Evolutionary conservation across 495 filamentous ascomycete genomes (phyloP).

Genomic region (Niebla homalea): DNA sequence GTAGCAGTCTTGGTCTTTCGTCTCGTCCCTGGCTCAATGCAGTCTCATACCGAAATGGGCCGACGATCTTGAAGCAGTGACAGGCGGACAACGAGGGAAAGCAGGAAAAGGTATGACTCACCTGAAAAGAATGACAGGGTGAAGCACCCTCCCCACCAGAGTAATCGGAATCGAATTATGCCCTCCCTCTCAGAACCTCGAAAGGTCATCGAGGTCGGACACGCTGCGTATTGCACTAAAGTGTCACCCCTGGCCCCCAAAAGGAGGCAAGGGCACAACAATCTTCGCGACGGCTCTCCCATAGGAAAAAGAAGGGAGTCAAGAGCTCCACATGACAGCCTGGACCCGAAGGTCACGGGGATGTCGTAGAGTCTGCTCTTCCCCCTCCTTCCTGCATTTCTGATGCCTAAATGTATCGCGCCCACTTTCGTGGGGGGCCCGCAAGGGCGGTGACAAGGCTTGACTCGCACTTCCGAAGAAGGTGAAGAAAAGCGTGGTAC

Average conservation of each 20-base stretch:
- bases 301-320: slow-evolving; percentile 37
- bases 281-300: slow-evolving; percentile 91
- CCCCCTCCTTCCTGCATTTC: slow-evolving; percentile 69
- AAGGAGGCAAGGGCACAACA: slow-evolving; percentile 43
- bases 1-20: no score
- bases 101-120: slow-evolving; percentile 32
- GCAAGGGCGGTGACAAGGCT: slow-evolving; percentile 59
- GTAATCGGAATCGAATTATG: slow-evolving; percentile 99
- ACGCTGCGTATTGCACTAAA: slow-evolving; percentile 99
- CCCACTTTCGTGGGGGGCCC: slow-evolving; percentile 86
- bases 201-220: slow-evolving; percentile 26
- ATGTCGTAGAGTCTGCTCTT: no score
- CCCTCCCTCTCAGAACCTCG: slow-evolving; percentile 30
- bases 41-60: no score
- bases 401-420: slow-evolving; percentile 79
- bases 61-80: no score
- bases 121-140: slow-evolving; percentile 43
- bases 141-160: slow-evolving; percentile 78
- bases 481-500: slow-evolving; percentile 22
- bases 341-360: no score
- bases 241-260: slow-evolving; percentile 42
- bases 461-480: slow-evolving; percentile 15
- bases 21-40: no score
- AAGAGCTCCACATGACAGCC: no score
- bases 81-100: not conserved